Base-by-base conservation (phyloP, 345 rosid species). In the Psidium friedrichsthalianum region DNA sequence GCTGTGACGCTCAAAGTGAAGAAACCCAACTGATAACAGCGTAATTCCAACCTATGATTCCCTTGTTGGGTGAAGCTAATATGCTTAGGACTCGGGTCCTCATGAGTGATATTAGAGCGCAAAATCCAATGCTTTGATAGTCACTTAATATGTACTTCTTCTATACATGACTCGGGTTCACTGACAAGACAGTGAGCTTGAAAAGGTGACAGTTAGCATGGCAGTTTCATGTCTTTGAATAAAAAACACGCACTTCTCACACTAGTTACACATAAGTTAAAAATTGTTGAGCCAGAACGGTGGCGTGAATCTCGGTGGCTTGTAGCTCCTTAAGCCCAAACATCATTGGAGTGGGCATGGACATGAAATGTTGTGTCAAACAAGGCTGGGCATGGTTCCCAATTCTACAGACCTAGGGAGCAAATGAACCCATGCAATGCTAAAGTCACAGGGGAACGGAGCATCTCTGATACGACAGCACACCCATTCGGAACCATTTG, bases 221-320 rank as follows among this genome's bases (percentile, higher is more conserved):
- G 36, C 9, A 1, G 0, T 0, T 69, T 0, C 1, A 8, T 36
- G 12, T 8, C 13, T 0, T 69, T 9, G 0, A 36, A 36, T 32
- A 18, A 11, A 42, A 69, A 69, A 69, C 5, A 69, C 80, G 0
- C 1, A 20, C 2, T 5, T 1, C 64, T 57, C 3, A 1, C 29
- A 2, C n/a, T 29, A 25, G 11, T 11, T 25, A n/a, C 2, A 0
- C 15, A 2, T n/a, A 58, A 58, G 16, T 58, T 69, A 36, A 69
- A 69, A 18, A 69, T 14, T 2, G 36, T 7, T 12, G 6, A 25
- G 24, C 80, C 14, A 8, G 0, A 1, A 36, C 0, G 24, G 25
- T 13, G 3, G 80, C 12, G 24, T 0, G 6, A 69, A 69, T 69
- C 47, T 18, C 47, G 78, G 42, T 20, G 42, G 78, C 78, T 69